Percentiles rank a stretch among this genome's conserved stretches.
phyloP scores from a whole-genome alignment of 2,329 filamentous ascomycete species.

The Microdochium nivale region DNA sequence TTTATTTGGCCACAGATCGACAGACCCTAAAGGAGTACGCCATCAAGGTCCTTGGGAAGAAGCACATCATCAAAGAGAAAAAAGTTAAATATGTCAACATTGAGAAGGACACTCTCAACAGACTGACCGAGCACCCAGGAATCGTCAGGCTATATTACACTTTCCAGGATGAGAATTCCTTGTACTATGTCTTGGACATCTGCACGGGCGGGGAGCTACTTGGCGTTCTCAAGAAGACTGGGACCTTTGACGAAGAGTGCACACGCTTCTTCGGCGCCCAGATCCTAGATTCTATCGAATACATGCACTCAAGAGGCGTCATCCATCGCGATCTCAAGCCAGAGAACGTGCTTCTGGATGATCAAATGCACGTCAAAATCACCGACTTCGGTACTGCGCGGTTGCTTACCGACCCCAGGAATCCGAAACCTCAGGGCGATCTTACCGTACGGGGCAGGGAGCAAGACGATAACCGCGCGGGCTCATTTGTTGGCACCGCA shows the following conservation, averaged over 20 bases:
- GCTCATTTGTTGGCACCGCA: constrained; percentile 94
- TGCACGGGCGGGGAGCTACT: constrained; percentile 88
- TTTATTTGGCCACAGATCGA: constrained; percentile 84
- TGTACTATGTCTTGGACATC: constrained; percentile 94
- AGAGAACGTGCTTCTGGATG: constrained; percentile 91
- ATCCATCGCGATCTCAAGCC: constrained; percentile 96
- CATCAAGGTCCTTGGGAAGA: constrained; percentile 95
- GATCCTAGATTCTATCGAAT: constrained; percentile 91
- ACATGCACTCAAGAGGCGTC: constrained; percentile 94
- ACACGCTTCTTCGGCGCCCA: constrained; percentile 90
- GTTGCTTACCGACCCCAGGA: constrained; percentile 58
- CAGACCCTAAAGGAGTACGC: constrained; percentile 94
- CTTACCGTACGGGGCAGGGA: constrained; percentile 25
- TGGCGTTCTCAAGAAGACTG: constrained; percentile 86
- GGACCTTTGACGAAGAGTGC: constrained; percentile 92
- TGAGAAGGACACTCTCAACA: constrained; percentile 95
- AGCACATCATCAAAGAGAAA: constrained; percentile 99
- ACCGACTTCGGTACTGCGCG: constrained; percentile 99
- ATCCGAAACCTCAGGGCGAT: constrained; percentile 33
- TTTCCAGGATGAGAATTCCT: constrained; percentile 90
- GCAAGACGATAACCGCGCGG: constrained; percentile 64
- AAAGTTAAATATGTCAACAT: constrained; percentile 99
- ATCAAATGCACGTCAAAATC: constrained; percentile 96
- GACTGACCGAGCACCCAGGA: constrained; percentile 90
- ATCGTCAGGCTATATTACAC: constrained; percentile 97